phyloP scores from a whole-genome alignment of 257 asterid genomes.

The Solanum infundibuliforme region DNA sequence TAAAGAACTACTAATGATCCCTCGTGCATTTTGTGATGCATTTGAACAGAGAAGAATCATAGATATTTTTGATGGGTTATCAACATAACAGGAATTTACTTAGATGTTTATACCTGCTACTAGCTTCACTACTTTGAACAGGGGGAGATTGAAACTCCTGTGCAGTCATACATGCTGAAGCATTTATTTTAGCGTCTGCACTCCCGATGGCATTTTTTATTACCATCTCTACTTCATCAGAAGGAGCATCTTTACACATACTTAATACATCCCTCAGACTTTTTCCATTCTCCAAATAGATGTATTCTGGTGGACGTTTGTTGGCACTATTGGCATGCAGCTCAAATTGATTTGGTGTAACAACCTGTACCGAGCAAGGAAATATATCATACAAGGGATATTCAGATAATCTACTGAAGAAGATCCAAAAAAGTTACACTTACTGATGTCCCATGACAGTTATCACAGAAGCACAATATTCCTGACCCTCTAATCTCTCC shows the following conservation, averaged over 20 bases:
- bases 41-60: neutral
- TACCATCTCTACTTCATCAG: constrained; percentile 42
- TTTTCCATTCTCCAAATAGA: constrained; percentile 67
- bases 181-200: constrained; percentile 15
- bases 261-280: constrained; percentile 57
- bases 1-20: neutral
- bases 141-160: constrained; percentile 28
- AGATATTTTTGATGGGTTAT: neutral
- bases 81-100: neutral
- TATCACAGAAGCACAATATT: constrained; percentile 64
- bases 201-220: constrained; percentile 46
- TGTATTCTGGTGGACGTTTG: constrained; percentile 75
- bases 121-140: constrained; percentile 21
- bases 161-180: constrained; percentile 31
- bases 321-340: constrained; percentile 66
- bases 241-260: constrained; percentile 47
- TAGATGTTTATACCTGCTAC: constrained; percentile 33
- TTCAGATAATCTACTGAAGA: neutral
- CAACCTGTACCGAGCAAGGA: constrained; percentile 35
- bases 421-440: constrained; percentile 2
- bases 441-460: constrained; percentile 59
- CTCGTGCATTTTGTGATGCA: neutral
- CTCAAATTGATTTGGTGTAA: constrained; percentile 78
- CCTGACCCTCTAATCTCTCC: constrained; percentile 66
- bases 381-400: neutral